Evolutionary conservation across 2,329 filamentous ascomycete species (phyloP).

Genomic region (Parafenestella ontariensis): DNA sequence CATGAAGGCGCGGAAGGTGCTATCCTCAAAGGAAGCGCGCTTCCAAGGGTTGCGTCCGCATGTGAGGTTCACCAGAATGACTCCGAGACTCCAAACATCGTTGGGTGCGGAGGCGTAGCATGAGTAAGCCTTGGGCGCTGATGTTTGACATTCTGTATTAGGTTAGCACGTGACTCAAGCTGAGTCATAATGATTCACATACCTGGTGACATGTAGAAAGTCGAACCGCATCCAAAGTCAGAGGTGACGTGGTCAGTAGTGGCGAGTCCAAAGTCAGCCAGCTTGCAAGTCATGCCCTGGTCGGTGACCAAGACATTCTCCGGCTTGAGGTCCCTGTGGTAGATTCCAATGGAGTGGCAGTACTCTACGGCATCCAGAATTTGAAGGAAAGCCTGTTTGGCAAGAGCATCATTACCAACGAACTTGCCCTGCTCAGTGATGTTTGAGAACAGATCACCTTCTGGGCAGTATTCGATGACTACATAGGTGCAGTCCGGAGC

Average conservation of each 20-base stretch:
- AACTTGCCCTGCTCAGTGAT: slow-evolving; percentile 96
- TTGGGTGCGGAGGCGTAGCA: slow-evolving; percentile 93
- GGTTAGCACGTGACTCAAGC: slow-evolving; percentile 31
- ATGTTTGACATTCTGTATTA: slow-evolving; percentile 83
- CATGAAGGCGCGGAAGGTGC: slow-evolving; percentile 90
- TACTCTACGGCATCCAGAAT: slow-evolving; percentile 95
- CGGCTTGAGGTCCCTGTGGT: slow-evolving; percentile 96
- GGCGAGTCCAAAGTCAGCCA: slow-evolving; percentile 96
- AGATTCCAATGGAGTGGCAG: slow-evolving; percentile 92
- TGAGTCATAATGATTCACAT: slow-evolving; percentile 51
- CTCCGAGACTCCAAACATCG: slow-evolving; percentile 97
- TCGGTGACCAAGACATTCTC: slow-evolving; percentile 96
- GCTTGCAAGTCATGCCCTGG: slow-evolving; percentile 86
- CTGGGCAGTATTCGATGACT: slow-evolving; percentile 94
- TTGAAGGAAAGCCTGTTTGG: slow-evolving; percentile 88
- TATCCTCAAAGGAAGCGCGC: slow-evolving; percentile 89
- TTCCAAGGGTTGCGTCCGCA: slow-evolving; percentile 99
- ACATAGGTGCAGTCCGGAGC: slow-evolving; percentile 92
- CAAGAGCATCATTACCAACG: slow-evolving; percentile 87
- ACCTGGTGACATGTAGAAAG: slow-evolving; percentile 99
- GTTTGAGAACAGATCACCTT: slow-evolving; percentile 95
- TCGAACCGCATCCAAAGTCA: slow-evolving; percentile 97
- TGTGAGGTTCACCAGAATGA: slow-evolving; percentile 95
- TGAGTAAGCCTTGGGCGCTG: slow-evolving; percentile 70
- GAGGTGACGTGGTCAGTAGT: slow-evolving; percentile 83